phyloP scores from a whole-genome alignment of 2,329 filamentous ascomycete species.

The Sporothrix pseudoabietina region DNA sequence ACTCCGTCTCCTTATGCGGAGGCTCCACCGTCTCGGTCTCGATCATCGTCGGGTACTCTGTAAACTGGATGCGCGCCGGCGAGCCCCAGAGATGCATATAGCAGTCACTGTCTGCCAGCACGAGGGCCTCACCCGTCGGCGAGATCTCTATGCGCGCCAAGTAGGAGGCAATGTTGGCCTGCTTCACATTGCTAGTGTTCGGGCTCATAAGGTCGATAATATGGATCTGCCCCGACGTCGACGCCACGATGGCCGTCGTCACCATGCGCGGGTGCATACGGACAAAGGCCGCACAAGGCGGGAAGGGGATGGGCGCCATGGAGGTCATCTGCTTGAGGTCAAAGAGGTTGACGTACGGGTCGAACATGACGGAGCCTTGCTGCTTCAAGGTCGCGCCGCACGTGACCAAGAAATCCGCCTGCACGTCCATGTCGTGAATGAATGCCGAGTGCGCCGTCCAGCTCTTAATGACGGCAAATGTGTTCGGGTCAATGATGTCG shows the following conservation, averaged over 20 bases:
- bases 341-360: constrained; percentile 93
- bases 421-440: constrained; percentile 96
- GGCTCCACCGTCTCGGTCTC: constrained; percentile 73
- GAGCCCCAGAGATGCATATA: constrained; percentile 87
- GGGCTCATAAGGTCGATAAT: constrained; percentile 95
- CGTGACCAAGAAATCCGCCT: constrained; percentile 91
- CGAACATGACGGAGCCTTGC: constrained; percentile 74
- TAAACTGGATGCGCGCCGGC: constrained; percentile 81
- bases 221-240: constrained; percentile 89
- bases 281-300: constrained; percentile 89
- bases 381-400: constrained; percentile 90
- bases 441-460: constrained; percentile 89
- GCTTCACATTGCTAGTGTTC: constrained; percentile 80
- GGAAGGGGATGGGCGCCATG: constrained; percentile 87
- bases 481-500: constrained; percentile 80
- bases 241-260: constrained; percentile 91
- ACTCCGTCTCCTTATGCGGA: constrained; percentile 33
- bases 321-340: constrained; percentile 89
- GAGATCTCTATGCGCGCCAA: constrained; percentile 83
- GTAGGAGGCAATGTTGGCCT: constrained; percentile 74
- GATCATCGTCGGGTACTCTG: constrained; percentile 74
- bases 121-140: constrained; percentile 82
- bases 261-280: constrained; percentile 95
- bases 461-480: constrained; percentile 75
- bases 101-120: constrained; percentile 76